Evolutionary conservation across 805 yeast species (phyloP).

Genomic region (Nakazawaea holstii): DNA sequence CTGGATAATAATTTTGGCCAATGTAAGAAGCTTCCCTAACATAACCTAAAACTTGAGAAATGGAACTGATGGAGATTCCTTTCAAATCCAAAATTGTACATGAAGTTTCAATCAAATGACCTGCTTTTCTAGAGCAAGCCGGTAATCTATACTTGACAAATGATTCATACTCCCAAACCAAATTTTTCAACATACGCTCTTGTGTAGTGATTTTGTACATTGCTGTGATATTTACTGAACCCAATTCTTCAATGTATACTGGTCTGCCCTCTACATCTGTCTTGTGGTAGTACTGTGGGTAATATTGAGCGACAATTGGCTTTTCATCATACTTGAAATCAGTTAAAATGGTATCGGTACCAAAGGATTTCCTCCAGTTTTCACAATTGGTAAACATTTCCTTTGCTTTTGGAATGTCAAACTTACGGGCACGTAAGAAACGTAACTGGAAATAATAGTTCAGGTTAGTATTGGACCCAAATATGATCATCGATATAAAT

Average conservation of each 20-base stretch:
- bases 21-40: conserved; percentile 90
- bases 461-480: conserved; percentile 1
- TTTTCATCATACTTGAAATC: conserved; percentile 95
- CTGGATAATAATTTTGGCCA: conserved; percentile 97
- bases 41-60: conserved; percentile 79
- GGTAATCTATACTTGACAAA: conserved; percentile 82
- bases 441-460: conserved; percentile 39
- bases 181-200: conserved; percentile 92
- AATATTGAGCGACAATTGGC: conserved; percentile 78
- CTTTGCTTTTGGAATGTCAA: conserved; percentile 72
- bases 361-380: conserved; percentile 84
- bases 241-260: conserved; percentile 88
- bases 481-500: no score
- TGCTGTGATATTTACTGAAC: conserved; percentile 81
- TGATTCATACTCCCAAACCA: conserved; percentile 97
- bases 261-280: conserved; percentile 97
- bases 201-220: conserved; percentile 92
- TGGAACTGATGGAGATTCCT: conserved; percentile 83
- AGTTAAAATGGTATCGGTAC: conserved; percentile 77
- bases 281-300: conserved; percentile 97
- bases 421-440: conserved; percentile 92
- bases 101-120: conserved; percentile 83
- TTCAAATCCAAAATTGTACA: conserved; percentile 95
- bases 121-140: conserved; percentile 84
- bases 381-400: conserved; percentile 86